Conservation (phyloP, 805 yeast species). For the Peterozyma toletana region DNA sequence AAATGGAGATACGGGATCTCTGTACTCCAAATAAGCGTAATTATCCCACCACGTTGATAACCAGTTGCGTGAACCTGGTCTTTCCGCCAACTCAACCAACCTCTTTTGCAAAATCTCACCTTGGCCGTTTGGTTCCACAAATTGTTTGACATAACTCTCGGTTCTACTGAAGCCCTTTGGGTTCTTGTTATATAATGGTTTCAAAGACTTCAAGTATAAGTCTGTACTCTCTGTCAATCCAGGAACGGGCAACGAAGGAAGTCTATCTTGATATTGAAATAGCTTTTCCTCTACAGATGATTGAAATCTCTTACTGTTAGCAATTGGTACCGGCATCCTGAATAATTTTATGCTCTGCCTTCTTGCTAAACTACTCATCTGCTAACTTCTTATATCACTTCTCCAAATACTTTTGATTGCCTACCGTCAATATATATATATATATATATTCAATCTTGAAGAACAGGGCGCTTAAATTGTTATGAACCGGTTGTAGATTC, state of each 20-base stretch:
- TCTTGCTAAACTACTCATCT: too few relatives aligned
- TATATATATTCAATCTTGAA: too few relatives aligned
- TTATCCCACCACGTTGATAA: conserved; percentile 89
- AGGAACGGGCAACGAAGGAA: conserved; percentile 89
- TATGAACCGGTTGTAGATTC: too few relatives aligned
- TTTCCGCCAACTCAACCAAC: conserved; percentile 47
- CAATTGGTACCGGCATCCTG: too few relatives aligned
- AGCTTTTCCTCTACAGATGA: neutral
- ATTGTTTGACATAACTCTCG: conserved; percentile 53
- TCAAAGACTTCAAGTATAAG: conserved; percentile 64
- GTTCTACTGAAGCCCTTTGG: conserved; percentile 43
- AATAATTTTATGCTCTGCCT: too few relatives aligned
- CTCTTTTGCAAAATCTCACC: conserved; percentile 67
- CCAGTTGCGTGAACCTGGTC: conserved; percentile 71
- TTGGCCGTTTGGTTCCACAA: conserved; percentile 51
- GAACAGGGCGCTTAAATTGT: too few relatives aligned
- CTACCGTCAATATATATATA: too few relatives aligned
- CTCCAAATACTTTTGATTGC: too few relatives aligned
- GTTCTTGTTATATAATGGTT: conserved; percentile 52
- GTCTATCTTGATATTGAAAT: conserved; percentile 49
- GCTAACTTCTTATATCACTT: too few relatives aligned
- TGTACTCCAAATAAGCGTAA: conserved; percentile 81
- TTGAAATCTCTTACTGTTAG: too few relatives aligned
- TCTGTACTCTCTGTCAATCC: conserved; percentile 60
- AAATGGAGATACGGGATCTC: conserved; percentile 93